A percentile compares a stretch with the other conserved stretches of the same genome.
Evolutionary conservation across 1,139 yeast genomes (phyloP).

Genomic region (Blastobotrys serpentis): DNA sequence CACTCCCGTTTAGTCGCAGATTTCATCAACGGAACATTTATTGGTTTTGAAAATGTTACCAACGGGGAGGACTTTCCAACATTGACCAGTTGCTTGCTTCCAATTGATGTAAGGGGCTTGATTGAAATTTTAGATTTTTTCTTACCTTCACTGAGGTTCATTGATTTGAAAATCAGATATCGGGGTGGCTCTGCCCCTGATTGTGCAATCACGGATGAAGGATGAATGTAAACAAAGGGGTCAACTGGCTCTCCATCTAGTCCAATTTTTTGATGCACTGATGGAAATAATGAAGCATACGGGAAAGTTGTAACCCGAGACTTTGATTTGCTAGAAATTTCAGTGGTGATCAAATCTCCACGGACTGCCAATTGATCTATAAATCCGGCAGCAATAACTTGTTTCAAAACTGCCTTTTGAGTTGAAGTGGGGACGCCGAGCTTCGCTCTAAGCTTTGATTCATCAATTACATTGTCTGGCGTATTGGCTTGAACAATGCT

Average conservation of each 20-base stretch:
- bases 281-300: constrained; percentile 65
- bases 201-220: constrained; percentile 60
- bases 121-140: constrained; percentile 49
- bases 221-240: constrained; percentile 70
- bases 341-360: constrained; percentile 72
- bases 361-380: constrained; percentile 87
- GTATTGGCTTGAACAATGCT: constrained; percentile 67
- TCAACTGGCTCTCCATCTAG: constrained; percentile 43
- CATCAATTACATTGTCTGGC: constrained; percentile 51
- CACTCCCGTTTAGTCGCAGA: constrained; percentile 67
- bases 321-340: constrained; percentile 40
- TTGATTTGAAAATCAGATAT: constrained; percentile 66
- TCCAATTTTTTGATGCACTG: constrained; percentile 27
- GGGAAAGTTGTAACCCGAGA: constrained; percentile 66
- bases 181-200: constrained; percentile 70
- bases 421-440: constrained; percentile 64
- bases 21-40: constrained; percentile 77
- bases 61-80: constrained; percentile 72
- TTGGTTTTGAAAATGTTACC: constrained; percentile 82
- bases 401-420: constrained; percentile 80
- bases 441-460: constrained; percentile 50
- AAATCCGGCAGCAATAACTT: constrained; percentile 90
- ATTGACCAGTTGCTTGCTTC: constrained; percentile 73
- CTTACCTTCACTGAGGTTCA: constrained; percentile 41
- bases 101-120: constrained; percentile 72